phyloP scores from a whole-genome alignment of 805 yeast species.

The Candida dajiaensis region DNA sequence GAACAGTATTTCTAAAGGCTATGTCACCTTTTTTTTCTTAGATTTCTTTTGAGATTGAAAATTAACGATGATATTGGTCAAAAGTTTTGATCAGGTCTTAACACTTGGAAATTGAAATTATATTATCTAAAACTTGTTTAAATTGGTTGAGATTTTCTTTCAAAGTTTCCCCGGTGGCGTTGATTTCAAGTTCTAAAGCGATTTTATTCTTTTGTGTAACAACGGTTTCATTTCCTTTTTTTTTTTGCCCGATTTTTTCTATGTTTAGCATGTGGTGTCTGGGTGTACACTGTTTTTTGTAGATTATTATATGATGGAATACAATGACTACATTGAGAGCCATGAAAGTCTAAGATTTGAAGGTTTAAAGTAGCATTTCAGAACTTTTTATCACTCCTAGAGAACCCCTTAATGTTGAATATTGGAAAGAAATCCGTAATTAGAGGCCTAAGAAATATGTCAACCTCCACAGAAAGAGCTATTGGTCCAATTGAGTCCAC shows the following conservation, averaged over 20 bases:
- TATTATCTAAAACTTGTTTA: too few relatives aligned
- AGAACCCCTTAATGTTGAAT: too few relatives aligned
- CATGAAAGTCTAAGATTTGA: too few relatives aligned
- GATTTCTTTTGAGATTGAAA: neutral
- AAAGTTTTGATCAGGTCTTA: too few relatives aligned
- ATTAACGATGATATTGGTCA: too few relatives aligned
- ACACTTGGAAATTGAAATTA: too few relatives aligned
- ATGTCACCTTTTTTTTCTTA: neutral
- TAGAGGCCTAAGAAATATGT: conserved; percentile 17
- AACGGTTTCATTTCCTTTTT: neutral
- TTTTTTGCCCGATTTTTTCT: neutral
- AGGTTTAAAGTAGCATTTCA: too few relatives aligned
- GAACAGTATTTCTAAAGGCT: too few relatives aligned
- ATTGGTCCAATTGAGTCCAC: conserved; percentile 22
- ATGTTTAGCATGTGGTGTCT: neutral
- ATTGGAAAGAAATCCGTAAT: neutral
- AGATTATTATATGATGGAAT: too few relatives aligned
- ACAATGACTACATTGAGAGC: too few relatives aligned
- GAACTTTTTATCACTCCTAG: too few relatives aligned
- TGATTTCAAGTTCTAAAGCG: neutral
- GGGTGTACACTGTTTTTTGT: neutral
- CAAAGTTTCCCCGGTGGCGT: neutral
- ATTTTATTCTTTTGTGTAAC: neutral
- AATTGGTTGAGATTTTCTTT: too few relatives aligned
- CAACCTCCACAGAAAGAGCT: conserved; percentile 9